Conservation (phyloP, 108 stramenopile species). For the Parietichytrium sp. region DNA sequence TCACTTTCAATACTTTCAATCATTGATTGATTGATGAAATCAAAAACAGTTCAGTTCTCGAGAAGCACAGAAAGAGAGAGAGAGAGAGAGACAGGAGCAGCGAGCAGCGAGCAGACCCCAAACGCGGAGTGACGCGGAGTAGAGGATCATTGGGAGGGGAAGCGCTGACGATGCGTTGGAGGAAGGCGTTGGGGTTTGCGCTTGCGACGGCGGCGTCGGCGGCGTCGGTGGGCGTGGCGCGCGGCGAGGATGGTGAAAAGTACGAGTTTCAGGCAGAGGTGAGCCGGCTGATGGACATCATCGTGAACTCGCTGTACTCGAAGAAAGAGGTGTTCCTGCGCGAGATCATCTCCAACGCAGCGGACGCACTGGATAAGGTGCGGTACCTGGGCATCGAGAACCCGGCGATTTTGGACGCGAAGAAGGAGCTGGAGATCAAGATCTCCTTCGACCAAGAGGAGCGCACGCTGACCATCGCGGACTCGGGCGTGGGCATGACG, state of each 20-base stretch:
- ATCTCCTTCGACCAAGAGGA: conserved; percentile 83
- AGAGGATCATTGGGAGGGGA: no score
- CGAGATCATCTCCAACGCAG: conserved; percentile 94
- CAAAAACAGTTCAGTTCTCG: no score
- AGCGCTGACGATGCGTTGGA: no score
- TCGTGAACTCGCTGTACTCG: conserved; percentile 98
- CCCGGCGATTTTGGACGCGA: conserved; percentile 72
- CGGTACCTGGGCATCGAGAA: conserved; percentile 81
- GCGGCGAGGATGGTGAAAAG: conserved; percentile 45
- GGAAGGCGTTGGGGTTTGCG: no score
- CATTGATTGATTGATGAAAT: no score
- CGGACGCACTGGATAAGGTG: conserved; percentile 97
- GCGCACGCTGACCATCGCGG: conserved; percentile 88
- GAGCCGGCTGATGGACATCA: conserved; percentile 96
- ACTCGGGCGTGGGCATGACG: conserved; percentile 97
- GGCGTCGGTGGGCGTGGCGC: background rate
- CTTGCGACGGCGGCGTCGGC: background rate
- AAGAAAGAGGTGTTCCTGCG: conserved; percentile 96
- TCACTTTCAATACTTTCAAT: no score
- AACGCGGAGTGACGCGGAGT: no score
- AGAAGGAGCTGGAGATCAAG: conserved; percentile 78
- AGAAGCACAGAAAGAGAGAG: no score
- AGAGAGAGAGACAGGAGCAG: no score
- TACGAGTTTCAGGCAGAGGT: conserved; percentile 96
- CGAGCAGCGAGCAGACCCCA: no score